These are phyloP conservation scores for Scenedesmus sp. DNA, from an alignment of 163 green algal species.

Conservation along the genomic window DNA sequence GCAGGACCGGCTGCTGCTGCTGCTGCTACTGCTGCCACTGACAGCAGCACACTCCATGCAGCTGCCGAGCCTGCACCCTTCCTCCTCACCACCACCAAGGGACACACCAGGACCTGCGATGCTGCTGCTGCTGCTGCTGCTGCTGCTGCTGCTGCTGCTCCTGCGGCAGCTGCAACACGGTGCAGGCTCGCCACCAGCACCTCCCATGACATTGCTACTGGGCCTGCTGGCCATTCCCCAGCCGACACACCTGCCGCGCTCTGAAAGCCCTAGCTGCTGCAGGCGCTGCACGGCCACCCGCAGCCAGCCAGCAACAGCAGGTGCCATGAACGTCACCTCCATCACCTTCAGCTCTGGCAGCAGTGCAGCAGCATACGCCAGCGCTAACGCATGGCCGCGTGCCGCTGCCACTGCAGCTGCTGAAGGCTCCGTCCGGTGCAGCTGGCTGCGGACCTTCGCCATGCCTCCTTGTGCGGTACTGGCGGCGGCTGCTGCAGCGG, in stretches of 20 bases:
- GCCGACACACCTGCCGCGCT: not conserved
- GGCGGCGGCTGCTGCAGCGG: not conserved
- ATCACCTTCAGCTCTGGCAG: slow-evolving; percentile 35
- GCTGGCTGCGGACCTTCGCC: not conserved
- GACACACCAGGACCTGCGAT: not conserved
- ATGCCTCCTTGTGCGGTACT: no score
- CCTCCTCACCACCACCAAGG: not conserved
- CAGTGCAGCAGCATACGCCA: slow-evolving; percentile 40
- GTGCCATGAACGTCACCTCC: slow-evolving; percentile 47
- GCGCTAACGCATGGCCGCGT: not conserved
- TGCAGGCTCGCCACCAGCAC: not conserved
- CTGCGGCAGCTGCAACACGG: not conserved
- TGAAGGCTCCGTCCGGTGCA: slow-evolving; percentile 25
- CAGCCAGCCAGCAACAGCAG: slow-evolving; percentile 41
- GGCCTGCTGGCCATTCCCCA: not conserved
- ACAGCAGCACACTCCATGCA: not conserved
- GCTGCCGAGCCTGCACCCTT: not conserved
- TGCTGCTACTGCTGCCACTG: not conserved
- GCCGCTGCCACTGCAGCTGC: slow-evolving; percentile 21
- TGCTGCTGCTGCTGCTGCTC: slow-evolving; percentile 17
- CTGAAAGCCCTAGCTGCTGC: not conserved
- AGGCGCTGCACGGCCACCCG: not conserved
- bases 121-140: not conserved
- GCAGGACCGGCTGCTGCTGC: not conserved
- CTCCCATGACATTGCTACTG: not conserved